Evolutionary conservation across 257 asterid species (phyloP), one percentile per base, ranked within the genome.

Genomic region (Nicotiana otophora): DNA sequence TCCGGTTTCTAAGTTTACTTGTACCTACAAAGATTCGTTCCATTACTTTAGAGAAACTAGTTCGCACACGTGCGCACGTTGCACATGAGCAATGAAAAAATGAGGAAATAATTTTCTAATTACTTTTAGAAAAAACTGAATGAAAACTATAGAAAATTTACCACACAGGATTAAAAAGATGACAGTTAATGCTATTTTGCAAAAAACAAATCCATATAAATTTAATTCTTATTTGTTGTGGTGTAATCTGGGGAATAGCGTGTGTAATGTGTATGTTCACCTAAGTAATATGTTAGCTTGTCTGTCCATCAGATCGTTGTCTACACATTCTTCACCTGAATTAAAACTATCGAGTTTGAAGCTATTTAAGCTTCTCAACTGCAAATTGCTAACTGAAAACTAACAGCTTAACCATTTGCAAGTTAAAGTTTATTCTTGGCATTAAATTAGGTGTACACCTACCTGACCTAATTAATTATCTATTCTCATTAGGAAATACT

Each of bases 341-440:
- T 83, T 54, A 82, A 66, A 28, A 46, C 26, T 53, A 48, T 55
- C 23, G 79, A 88, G 68, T 84, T 84, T 88, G 86, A 92, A 90
- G 92, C 86, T 83, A 88, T 62, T 87, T 69, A 86, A 88, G 88
- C 93, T 91, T 91, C 92, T 86, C 93, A 92, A 88, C 94, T 82
- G 90, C 90, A 92, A 83, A 88, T 86, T 75, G 80, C 80, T 89
- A 85, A 86, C 85, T 83, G 93, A 89, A 90, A 91, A 89, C 91
- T 80, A 87, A 87, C 97, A 86, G 78, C 86, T 84, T 86, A 90
- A 89, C 94, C 87, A 83, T 85, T 87, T 81, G 63, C 46, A 82
- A 84, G 79, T 85, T 64, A 81, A 81, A 80, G 72, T 85, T 33
- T 81, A 79, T 69, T 61, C 42, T 68, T 76, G 23, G 69, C 63